Conservation (phyloP, 441 rosid species). For the Adansonia gregorii region DNA sequence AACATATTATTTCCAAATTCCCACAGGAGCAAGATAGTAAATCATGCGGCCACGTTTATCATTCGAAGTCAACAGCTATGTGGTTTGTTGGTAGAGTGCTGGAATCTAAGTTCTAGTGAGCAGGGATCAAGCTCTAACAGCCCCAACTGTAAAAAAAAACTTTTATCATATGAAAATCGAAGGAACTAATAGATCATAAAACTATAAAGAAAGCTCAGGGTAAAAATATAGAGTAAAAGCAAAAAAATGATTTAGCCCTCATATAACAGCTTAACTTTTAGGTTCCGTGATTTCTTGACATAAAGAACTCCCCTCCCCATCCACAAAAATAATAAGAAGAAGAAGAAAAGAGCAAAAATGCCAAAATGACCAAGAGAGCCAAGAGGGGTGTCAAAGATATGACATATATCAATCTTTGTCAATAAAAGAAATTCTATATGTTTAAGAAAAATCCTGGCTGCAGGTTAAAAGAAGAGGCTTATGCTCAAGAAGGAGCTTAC, state of each 20-base stretch:
- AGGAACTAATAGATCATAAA: slow-evolving; percentile 1
- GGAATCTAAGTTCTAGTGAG: no score
- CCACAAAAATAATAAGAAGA: neutral
- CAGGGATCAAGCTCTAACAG: no score
- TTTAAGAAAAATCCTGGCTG: neutral
- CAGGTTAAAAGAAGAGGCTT: slow-evolving; percentile 26
- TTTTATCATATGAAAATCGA: neutral
- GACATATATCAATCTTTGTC: neutral
- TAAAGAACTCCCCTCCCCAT: neutral
- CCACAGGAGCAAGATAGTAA: neutral
- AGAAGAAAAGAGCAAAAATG: neutral
- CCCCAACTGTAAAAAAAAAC: neutral
- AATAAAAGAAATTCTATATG: neutral
- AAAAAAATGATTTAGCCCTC: neutral
- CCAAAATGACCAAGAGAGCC: neutral
- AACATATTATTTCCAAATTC: neutral
- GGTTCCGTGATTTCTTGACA: neutral
- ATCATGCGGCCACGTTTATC: neutral
- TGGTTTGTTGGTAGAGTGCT: no score
- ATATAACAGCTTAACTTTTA: neutral
- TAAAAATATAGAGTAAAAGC: neutral
- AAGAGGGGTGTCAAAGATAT: neutral
- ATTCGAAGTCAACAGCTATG: no score
- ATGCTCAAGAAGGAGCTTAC: slow-evolving; percentile 36
- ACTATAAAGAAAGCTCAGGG: neutral